Conservation (phyloP, 2,329 filamentous ascomycete species). For the Fusarium papillatum region DNA sequence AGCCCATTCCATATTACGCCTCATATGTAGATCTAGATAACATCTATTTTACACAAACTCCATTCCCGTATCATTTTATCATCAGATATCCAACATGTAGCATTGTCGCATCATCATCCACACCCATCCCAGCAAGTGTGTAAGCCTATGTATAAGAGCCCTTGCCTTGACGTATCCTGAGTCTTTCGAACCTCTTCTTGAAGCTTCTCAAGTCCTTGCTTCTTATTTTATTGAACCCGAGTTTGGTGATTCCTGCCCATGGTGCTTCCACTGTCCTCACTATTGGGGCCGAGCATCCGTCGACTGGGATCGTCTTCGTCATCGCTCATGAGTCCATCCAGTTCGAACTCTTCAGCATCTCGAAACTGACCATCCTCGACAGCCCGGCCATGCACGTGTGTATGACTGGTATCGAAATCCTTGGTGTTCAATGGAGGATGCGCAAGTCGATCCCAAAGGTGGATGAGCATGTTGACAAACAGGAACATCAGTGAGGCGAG, state of each 20-base stretch:
- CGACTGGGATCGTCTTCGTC: conserved; percentile 77
- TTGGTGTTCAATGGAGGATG: conserved; percentile 54
- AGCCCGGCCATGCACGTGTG: conserved; percentile 48
- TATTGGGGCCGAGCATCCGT: conserved; percentile 46
- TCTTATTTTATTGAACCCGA: conserved; percentile 4
- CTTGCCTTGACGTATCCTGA: background rate
- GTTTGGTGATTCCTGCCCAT: conserved; percentile 50
- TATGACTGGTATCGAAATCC: conserved; percentile 52
- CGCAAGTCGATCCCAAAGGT: conserved; percentile 80
- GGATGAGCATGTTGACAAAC: conserved; percentile 88
- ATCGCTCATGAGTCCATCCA: conserved; percentile 91
- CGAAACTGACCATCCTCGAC: conserved; percentile 71
- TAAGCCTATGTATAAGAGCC: background rate
- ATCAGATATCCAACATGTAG: background rate
- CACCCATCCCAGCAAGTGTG: background rate
- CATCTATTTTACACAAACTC: background rate
- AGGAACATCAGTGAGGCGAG: conserved; percentile 92
- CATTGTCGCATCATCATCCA: conserved; percentile 1
- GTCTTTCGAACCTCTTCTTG: background rate
- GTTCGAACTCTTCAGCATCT: conserved; percentile 93
- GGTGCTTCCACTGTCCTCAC: conserved; percentile 45
- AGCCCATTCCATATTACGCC: background rate
- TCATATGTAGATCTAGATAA: conserved; percentile 2
- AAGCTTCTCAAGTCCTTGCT: background rate
- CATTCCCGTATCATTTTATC: background rate